A percentile compares a stretch with the other conserved stretches of the same genome.
phyloP scores from a whole-genome alignment of 768 basidiomycete species.

The Daedaleopsis sinensis region DNA sequence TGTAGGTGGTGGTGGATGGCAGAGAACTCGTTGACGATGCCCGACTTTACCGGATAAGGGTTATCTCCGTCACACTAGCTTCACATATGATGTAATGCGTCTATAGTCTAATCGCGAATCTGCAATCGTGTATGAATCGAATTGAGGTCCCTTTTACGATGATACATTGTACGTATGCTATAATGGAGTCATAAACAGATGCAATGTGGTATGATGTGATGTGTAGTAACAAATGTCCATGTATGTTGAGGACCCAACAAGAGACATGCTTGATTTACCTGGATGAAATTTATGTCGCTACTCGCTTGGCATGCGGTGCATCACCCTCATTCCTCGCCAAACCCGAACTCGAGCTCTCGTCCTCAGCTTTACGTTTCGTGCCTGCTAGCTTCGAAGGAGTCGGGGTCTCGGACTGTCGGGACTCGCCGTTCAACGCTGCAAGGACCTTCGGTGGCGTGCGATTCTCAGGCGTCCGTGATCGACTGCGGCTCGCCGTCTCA shows the following conservation, averaged over 20 bases:
- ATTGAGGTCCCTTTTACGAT: background rate
- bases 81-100: background rate
- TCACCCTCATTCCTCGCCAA: conserved; percentile 39
- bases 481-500: conserved; percentile 61
- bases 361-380: conserved; percentile 77
- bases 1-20: background rate
- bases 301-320: conserved; percentile 71
- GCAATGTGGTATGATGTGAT: conserved; percentile 26
- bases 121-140: background rate
- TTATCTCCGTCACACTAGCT: background rate
- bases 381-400: conserved; percentile 58
- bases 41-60: background rate
- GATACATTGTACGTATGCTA: conserved; percentile 21
- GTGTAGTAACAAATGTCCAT: conserved; percentile 9
- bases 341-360: conserved; percentile 30
- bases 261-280: background rate
- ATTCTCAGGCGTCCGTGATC: conserved; percentile 76
- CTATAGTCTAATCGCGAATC: background rate
- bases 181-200: conserved; percentile 25
- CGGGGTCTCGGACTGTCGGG: conserved; percentile 40
- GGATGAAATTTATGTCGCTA: conserved; percentile 47
- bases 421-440: conserved; percentile 14
- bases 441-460: conserved; percentile 40
- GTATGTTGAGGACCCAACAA: conserved; percentile 24
- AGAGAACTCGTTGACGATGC: background rate